These are phyloP conservation scores for Candida vaughaniae DNA, from an alignment of 805 yeast genomes.

Conservation along the genomic window DNA sequence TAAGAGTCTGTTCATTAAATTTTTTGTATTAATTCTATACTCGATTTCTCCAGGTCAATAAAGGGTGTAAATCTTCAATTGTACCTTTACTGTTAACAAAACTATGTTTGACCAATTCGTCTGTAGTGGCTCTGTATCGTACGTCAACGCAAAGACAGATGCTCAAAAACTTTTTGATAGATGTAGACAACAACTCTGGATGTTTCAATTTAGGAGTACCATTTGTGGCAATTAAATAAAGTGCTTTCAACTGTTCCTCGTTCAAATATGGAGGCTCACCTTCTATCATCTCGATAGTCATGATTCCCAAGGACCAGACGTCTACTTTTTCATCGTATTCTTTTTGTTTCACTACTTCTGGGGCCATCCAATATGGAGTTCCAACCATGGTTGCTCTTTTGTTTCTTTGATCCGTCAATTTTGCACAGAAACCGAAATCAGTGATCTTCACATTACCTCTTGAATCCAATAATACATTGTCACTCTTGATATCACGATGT, in stretches of 20 bases:
- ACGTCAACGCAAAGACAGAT: conserved; percentile 95
- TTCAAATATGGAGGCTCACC: conserved; percentile 83
- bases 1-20: no score
- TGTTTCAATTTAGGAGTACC: conserved; percentile 75
- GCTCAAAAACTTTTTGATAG: conserved; percentile 81
- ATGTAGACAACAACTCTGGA: conserved; percentile 67
- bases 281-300: conserved; percentile 86
- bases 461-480: conserved; percentile 44
- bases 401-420: conserved; percentile 66
- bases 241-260: conserved; percentile 75
- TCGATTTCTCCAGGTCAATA: conserved; percentile 33
- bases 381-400: conserved; percentile 87
- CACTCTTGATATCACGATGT: conserved; percentile 57
- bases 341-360: conserved; percentile 77
- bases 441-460: conserved; percentile 45
- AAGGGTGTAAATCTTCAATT: conserved; percentile 55
- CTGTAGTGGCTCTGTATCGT: conserved; percentile 84
- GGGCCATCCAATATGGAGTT: conserved; percentile 91
- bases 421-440: conserved; percentile 60
- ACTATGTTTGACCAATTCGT: conserved; percentile 76
- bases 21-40: no score
- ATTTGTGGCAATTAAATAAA: conserved; percentile 73
- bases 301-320: conserved; percentile 80
- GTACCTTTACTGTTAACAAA: conserved; percentile 65
- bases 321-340: conserved; percentile 82